Percentiles rank a stretch among this genome's conserved stretches.
phyloP scores from a whole-genome alignment of 257 asterid genomes.

The Solanum pinnatisectum region DNA sequence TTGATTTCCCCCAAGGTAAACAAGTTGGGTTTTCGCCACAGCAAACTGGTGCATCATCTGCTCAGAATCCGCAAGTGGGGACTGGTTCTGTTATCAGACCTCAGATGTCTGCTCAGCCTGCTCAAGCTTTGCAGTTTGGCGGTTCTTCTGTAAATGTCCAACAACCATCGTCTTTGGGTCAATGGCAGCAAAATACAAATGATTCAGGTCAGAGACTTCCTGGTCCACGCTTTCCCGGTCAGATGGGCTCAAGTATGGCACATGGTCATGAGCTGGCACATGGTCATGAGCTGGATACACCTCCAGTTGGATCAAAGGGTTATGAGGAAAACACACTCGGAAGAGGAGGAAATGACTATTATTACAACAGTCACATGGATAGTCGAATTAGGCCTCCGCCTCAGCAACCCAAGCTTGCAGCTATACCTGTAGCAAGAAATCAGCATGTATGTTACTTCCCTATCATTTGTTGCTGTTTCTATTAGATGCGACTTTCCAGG shows the following conservation, averaged over 20 bases:
- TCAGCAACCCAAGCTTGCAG: constrained; percentile 69
- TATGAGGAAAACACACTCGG: constrained; percentile 56
- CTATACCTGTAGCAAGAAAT: constrained; percentile 62
- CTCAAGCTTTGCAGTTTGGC: constrained; percentile 36
- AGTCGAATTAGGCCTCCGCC: constrained; percentile 35
- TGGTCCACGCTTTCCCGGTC: constrained; percentile 55
- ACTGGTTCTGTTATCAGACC: constrained; percentile 30
- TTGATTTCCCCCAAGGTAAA: constrained; percentile 46
- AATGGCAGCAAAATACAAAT: constrained; percentile 35
- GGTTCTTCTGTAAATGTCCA: constrained; percentile 43
- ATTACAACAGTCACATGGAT: constrained; percentile 36
- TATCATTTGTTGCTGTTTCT: background rate
- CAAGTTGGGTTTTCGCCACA: constrained; percentile 59
- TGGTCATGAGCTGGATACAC: constrained; percentile 45
- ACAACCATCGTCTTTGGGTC: constrained; percentile 32
- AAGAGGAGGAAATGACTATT: constrained; percentile 55
- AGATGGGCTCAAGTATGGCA: constrained; percentile 42
- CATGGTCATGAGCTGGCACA: constrained; percentile 60
- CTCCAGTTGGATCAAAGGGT: constrained; percentile 47
- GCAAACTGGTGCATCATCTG: constrained; percentile 37
- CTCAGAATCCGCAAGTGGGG: constrained; percentile 31
- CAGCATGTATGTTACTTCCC: constrained; percentile 45
- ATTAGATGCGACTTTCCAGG: background rate
- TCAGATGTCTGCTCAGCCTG: constrained; percentile 33
- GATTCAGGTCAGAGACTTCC: constrained; percentile 36